Base-by-base conservation (phyloP, 2,329 filamentous ascomycete species). In the Scedosporium boydii region DNA sequence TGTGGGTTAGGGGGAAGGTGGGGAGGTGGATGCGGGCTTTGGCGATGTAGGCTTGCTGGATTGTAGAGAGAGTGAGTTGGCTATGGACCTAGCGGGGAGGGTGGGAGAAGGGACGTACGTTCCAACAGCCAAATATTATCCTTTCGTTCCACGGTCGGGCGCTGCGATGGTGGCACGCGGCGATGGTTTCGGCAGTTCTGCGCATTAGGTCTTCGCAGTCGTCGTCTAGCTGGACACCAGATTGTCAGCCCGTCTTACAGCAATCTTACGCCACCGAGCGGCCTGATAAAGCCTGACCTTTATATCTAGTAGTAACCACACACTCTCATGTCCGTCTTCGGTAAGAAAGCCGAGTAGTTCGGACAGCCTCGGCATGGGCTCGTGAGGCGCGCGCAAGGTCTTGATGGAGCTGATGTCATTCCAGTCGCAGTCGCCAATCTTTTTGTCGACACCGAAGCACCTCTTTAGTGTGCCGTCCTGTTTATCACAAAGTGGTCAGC, bases 291-390 rank as follows among this genome's bases (percentile, higher is more conserved):
- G 48, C 65, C 70, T 21, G 73, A 90, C 87, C 79, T 97, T 98
- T 72, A 98, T 90, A 72, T 98, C 93, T 3, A 98, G 78, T 64
- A 97, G 74, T 5, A 95, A 69, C 93, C 93, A 96, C 9, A 93
- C 79, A 53, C 87, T 73, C 68, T 90, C 84, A 46, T 82, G 72
- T 0, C 80, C 87, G 0, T 87, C 87, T 66, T 83, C 77, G 0
- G 83, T 79, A 60, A 98, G 73, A 70, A 88, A 93, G 63, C 84
- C 80, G 7, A 97, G 77, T 61, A 97, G 76, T 69, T 97, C 93
- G 23, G 74, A 68, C 12, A 98, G 77, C 34, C 88, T 80, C 4
- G 92, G 86, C 85, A 98, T 87, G 1, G 80, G 78, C 71, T 90
- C 82, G 62, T 85, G 82, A 7, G 91, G 91, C 65, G 83, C 81